Evolutionary conservation across 2,329 filamentous ascomycete species (phyloP), one percentile per base, ranked within the genome.

Genomic region (Colletotrichum lupini): DNA sequence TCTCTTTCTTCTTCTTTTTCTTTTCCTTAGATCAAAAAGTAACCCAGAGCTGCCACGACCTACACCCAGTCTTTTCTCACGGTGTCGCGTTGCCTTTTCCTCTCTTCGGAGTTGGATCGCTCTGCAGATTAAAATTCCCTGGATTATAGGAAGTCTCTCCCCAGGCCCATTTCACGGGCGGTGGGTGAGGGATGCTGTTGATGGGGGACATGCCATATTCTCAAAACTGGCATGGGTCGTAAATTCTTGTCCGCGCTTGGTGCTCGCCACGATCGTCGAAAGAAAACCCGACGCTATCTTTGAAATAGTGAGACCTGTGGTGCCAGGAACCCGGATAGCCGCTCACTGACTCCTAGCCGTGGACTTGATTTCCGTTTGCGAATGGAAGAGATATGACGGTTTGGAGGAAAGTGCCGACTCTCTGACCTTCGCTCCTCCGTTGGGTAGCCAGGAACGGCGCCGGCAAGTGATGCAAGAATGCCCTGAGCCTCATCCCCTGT

Each of bases 91-190:
- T 91, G 89, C 89, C 89, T 87, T 87, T 86, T 85, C 83, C 84
- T 83, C 83, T 67, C 79, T 75, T 70, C 66, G 74, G 75, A 84
- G 84, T 86, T 86, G 86, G 86, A 81, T 56, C 79, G 83, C 86
- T 90, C 87, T 88, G 88, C 84, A 91, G 87, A 91, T 81, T 75
- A 84, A 87, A 82, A 66, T 75, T 75, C 85, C 88, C 88, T 87
- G 87, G 87, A 82, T 85, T 85, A 89, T 90, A 91, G 89, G 89
- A 91, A 91, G 88, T 90, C 86, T 90, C 81, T 82, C 87, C 86
- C 69, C 80, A 81, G 82, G 82, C 82, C 79, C 77, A 55, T 42
- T 56, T 79, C 75, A 81, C 78, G 81, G 81, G 83, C 79, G 82
- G 83, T 87, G 87, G 84, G 85, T 85, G 85, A 82, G 85, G 84